phyloP scores from a whole-genome alignment of 768 basidiomycete genomes.

The Tricholoma sp. region DNA sequence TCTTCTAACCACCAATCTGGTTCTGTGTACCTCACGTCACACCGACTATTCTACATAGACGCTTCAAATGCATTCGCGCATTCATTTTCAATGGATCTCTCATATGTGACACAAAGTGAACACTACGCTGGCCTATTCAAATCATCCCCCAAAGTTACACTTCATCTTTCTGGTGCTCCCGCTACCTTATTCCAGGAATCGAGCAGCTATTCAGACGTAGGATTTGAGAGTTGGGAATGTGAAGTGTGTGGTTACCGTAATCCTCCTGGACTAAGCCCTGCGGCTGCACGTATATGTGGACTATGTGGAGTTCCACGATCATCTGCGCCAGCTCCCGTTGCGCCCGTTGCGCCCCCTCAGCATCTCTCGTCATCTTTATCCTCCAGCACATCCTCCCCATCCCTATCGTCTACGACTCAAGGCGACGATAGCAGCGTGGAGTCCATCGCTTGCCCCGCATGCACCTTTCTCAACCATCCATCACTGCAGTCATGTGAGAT shows the following conservation, averaged over 20 bases:
- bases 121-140: constrained; percentile 88
- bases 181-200: constrained; percentile 17
- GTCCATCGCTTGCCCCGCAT: constrained; percentile 70
- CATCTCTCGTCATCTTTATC: constrained; percentile 35
- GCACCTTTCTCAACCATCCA: constrained; percentile 89
- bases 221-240: constrained; percentile 71
- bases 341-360: constrained; percentile 17
- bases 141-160: constrained; percentile 84
- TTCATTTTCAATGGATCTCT: constrained; percentile 69
- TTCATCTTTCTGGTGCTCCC: constrained; percentile 45
- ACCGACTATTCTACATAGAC: constrained; percentile 83
- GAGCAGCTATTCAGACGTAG: constrained; percentile 22
- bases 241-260: constrained; percentile 86
- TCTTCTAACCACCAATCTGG: constrained; percentile 75
- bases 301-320: constrained; percentile 79
- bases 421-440: constrained; percentile 21
- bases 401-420: constrained; percentile 29
- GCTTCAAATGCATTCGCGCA: constrained; percentile 36
- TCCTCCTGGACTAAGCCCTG: constrained; percentile 67
- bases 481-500: constrained; percentile 78
- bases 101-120: constrained; percentile 69
- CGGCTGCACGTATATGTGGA: constrained; percentile 63
- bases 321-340: constrained; percentile 21
- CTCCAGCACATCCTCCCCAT: constrained; percentile 31
- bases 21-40: constrained; percentile 67